Evolutionary conservation across 768 basidiomycete species (phyloP).

Genomic region (Trametes punicea): DNA sequence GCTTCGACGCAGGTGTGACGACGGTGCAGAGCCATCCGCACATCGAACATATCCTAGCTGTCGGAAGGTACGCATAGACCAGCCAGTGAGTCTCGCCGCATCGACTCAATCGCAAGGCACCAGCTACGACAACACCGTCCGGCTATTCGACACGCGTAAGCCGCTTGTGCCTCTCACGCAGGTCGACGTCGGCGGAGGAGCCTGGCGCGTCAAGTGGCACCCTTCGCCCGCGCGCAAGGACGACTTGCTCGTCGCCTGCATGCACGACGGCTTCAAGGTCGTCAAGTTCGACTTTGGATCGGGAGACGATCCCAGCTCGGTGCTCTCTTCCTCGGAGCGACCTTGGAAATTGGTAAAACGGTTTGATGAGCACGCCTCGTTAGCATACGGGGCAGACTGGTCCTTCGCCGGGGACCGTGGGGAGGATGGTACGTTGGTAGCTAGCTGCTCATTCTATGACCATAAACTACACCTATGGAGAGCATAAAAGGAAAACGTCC

Average conservation of each 20-base stretch:
- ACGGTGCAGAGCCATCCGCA: slow-evolving; percentile 83
- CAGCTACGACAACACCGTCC: slow-evolving; percentile 83
- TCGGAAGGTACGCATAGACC: slow-evolving; percentile 67
- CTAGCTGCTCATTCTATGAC: slow-evolving; percentile 96
- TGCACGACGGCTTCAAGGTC: slow-evolving; percentile 97
- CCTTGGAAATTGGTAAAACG: slow-evolving; percentile 45
- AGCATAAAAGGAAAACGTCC: slow-evolving; percentile 36
- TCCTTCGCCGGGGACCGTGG: slow-evolving; percentile 40
- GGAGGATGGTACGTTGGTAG: slow-evolving; percentile 51
- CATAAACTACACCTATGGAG: slow-evolving; percentile 79
- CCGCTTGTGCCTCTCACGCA: slow-evolving; percentile 52
- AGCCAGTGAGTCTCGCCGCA: not conserved
- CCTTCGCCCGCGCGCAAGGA: slow-evolving; percentile 59
- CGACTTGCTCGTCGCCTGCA: slow-evolving; percentile 90
- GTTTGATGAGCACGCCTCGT: slow-evolving; percentile 73
- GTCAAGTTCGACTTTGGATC: slow-evolving; percentile 42
- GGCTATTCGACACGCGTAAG: slow-evolving; percentile 79
- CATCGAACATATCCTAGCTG: slow-evolving; percentile 77
- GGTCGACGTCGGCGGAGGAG: slow-evolving; percentile 82
- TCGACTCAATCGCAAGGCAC: not conserved
- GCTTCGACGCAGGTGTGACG: slow-evolving; percentile 92
- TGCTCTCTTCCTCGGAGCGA: not conserved
- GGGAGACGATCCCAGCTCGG: slow-evolving; percentile 1
- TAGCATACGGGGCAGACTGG: slow-evolving; percentile 96
- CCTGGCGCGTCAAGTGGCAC: slow-evolving; percentile 97